Conservation (phyloP, 176 grass and related monocot genomes). For the Avena atlantica region DNA sequence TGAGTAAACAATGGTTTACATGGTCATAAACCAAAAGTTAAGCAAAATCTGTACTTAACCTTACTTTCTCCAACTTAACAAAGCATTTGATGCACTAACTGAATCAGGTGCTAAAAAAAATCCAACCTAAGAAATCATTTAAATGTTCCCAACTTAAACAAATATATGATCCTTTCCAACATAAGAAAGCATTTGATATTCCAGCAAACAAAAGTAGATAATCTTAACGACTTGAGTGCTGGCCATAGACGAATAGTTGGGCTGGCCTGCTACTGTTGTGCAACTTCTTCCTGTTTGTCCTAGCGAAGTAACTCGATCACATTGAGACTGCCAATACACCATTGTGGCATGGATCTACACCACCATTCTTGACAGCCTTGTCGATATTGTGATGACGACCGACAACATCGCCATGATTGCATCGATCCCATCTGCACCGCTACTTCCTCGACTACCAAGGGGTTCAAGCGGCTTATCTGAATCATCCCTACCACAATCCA, state of each 20-base stretch:
- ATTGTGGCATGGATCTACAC: too few species aligned
- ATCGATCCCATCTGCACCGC: too few species aligned
- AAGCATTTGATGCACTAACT: constrained; percentile 17
- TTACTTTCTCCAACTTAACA: neutral
- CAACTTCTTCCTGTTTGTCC: too few species aligned
- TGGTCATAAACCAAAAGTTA: neutral
- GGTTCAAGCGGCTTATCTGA: too few species aligned
- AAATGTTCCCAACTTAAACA: neutral
- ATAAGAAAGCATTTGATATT: neutral
- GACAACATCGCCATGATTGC: neutral
- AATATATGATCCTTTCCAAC: neutral
- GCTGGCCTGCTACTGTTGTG: neutral
- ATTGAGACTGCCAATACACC: too few species aligned
- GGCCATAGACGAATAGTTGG: neutral
- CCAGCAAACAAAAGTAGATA: neutral
- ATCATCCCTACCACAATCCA: too few species aligned
- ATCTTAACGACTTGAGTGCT: neutral
- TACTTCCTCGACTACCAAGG: too few species aligned
- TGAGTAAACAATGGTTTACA: constrained; percentile 13
- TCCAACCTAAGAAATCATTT: constrained; percentile 12
- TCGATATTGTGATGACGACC: neutral
- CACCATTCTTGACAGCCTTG: too few species aligned
- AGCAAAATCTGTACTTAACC: neutral
- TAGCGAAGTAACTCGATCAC: too few species aligned
- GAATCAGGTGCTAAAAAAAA: neutral